Percentiles rank a stretch among this genome's conserved stretches.
phyloP scores from a whole-genome alignment of 192 early-diverging fungal species.

The Coemansia sp. region DNA sequence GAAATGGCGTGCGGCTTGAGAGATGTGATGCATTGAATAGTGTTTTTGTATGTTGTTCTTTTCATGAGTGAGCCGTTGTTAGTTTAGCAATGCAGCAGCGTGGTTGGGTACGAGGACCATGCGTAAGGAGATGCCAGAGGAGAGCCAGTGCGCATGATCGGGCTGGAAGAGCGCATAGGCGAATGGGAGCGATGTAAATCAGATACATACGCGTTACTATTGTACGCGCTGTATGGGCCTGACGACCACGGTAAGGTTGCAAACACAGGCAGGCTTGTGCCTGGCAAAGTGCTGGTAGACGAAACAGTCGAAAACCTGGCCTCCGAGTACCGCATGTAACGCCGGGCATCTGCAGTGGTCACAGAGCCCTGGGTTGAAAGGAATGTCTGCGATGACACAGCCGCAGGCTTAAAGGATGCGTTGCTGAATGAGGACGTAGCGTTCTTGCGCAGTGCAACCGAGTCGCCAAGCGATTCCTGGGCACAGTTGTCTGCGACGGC shows the following conservation, averaged over 20 bases:
- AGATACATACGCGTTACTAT: background rate
- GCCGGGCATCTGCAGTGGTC: conserved; percentile 23
- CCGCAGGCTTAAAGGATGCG: background rate
- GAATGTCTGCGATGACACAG: conserved; percentile 1
- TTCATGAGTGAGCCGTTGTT: too few species aligned
- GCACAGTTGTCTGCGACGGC: background rate
- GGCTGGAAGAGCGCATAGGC: conserved; percentile 30
- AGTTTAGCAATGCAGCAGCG: conserved; percentile 40
- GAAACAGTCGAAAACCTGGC: conserved; percentile 26
- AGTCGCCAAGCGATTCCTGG: background rate
- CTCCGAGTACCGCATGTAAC: conserved; percentile 52
- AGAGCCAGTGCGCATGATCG: conserved; percentile 27
- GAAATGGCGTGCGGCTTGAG: too few species aligned
- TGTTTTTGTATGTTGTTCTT: too few species aligned
- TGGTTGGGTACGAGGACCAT: conserved; percentile 23
- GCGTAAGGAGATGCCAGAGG: conserved; percentile 26
- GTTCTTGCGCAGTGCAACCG: conserved; percentile 8
- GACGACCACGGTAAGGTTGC: background rate
- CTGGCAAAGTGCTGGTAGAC: background rate
- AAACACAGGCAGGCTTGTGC: conserved; percentile 1
- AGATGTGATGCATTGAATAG: too few species aligned
- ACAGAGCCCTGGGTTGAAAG: background rate
- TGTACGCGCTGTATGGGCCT: background rate
- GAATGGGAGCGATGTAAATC: conserved; percentile 8
- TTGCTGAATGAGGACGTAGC: background rate